Evolutionary conservation across 805 yeast species (phyloP), one percentile per base, ranked within the genome.

Genomic region (Zygosaccharomyces bisporus): DNA sequence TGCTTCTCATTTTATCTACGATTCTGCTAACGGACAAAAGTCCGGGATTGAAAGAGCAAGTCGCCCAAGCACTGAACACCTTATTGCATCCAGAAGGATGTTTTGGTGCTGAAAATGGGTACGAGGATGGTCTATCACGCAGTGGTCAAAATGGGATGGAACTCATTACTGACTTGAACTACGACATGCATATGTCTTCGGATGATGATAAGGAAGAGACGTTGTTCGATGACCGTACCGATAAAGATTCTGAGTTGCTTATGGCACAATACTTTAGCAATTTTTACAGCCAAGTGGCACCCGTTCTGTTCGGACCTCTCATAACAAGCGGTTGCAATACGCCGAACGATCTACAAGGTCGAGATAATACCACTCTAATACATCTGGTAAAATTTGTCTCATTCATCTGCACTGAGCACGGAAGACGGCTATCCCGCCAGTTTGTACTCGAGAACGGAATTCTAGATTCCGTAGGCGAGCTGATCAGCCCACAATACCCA

Each of bases 31-130:
- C 76, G 16, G 95, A 85, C 47, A 67, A 71, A 8, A 80, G 80
- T 50, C 76, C 81, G 4, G 95, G 95, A 0, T 65, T 89, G 41
- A 81, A 84, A 57, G 78, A 85, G 5, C 96, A 89, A 61, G 84
- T 90, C 0, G 80, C 77, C 50, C 96, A 89, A 64, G 95, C 96
- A 1, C 64, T 90, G 39, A 81, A 81, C 58, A 79, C 81, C 1
- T 64, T 90, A 25, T 69, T 90, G 10, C 90, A 85, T 56, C 81
- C 86, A 1, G 66, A 61, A 33, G 67, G 66, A 5, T 63, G 62
- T 37, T 37, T 60, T 18, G 56, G 57, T 7, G 51, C 41, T 21
- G 52, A 43, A 21, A 50, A 51, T 7, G 54, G 52, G n/a, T 37
- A 45, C 25, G 47, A 50, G 10, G 51, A 48, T 33, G 43, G 50